Conservation (phyloP, 1,284 basidiomycete species). For the Sanghuangporus weigelae region DNA sequence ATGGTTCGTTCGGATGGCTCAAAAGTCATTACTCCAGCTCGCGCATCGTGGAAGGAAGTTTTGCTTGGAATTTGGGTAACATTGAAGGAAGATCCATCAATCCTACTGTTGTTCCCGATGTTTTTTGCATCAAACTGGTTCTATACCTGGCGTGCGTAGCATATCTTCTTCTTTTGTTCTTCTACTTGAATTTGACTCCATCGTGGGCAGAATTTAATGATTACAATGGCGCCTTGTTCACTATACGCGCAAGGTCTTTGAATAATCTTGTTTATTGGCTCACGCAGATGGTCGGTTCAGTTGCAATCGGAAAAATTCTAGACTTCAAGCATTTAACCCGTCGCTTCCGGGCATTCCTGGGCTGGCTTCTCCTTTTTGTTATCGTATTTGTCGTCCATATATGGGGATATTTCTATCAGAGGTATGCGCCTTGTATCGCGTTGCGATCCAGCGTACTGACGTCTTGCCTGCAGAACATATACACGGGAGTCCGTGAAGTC, state of each 20-base stretch:
- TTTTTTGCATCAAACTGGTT: slow-evolving; percentile 36
- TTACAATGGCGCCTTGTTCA: slow-evolving; percentile 35
- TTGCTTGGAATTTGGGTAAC: slow-evolving; percentile 31
- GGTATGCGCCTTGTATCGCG: slow-evolving; percentile 32
- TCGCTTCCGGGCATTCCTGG: slow-evolving; percentile 57
- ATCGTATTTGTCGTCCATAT: slow-evolving; percentile 63
- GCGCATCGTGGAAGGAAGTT: slow-evolving; percentile 34
- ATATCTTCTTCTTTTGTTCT: background rate
- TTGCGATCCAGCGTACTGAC: background rate
- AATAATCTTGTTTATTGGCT: slow-evolving; percentile 37
- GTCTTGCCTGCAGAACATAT: slow-evolving; percentile 40
- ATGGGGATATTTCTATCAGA: slow-evolving; percentile 69
- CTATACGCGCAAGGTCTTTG: slow-evolving; percentile 33
- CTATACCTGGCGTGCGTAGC: slow-evolving; percentile 31
- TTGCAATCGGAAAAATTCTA: slow-evolving; percentile 33
- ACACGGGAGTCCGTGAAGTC: slow-evolving; percentile 40
- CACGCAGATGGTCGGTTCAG: slow-evolving; percentile 34
- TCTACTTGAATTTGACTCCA: background rate
- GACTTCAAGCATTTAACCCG: slow-evolving; percentile 30
- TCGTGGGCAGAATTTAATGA: slow-evolving; percentile 30
- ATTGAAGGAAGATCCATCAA: slow-evolving; percentile 30
- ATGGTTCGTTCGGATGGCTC: slow-evolving; percentile 35
- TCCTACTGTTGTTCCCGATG: slow-evolving; percentile 35
- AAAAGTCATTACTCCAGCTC: slow-evolving; percentile 24
- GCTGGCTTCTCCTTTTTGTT: slow-evolving; percentile 52